These are phyloP conservation scores for Grigorovia transvaalensis DNA, from an alignment of 805 yeast species.

Conservation along the genomic window DNA sequence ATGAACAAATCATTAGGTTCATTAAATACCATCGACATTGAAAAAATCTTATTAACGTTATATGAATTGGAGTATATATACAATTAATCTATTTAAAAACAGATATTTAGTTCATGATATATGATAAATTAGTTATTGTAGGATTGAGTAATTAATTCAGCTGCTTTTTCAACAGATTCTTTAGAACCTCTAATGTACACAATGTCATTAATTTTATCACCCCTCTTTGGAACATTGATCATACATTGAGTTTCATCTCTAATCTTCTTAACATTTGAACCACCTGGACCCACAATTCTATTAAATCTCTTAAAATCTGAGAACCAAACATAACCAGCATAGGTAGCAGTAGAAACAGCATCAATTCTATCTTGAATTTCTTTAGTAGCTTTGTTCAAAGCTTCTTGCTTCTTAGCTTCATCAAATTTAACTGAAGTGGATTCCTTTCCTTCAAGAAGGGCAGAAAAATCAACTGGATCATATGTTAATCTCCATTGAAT, in stretches of 20 bases:
- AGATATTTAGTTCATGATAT: background rate
- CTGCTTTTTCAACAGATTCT: slow-evolving; percentile 43
- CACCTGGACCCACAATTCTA: slow-evolving; percentile 67
- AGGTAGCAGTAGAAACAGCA: slow-evolving; percentile 35
- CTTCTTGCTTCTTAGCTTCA: slow-evolving; percentile 40
- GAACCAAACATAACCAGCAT: slow-evolving; percentile 54
- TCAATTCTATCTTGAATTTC: slow-evolving; percentile 41
- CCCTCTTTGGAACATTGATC: slow-evolving; percentile 52
- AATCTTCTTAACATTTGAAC: slow-evolving; percentile 51
- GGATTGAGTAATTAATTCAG: slow-evolving; percentile 29
- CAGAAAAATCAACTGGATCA: slow-evolving; percentile 26
- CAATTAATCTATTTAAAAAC: background rate
- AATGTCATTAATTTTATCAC: slow-evolving; percentile 42
- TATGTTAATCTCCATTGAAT: slow-evolving; percentile 60
- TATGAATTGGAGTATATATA: background rate
- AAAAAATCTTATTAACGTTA: background rate
- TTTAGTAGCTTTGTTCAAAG: slow-evolving; percentile 21
- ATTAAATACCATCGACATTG: background rate
- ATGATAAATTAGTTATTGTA: slow-evolving; percentile 7
- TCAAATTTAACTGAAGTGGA: slow-evolving; percentile 32
- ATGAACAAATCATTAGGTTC: too few species aligned
- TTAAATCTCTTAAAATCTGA: slow-evolving; percentile 43
- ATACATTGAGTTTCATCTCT: slow-evolving; percentile 49
- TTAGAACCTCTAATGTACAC: slow-evolving; percentile 52
- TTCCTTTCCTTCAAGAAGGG: slow-evolving; percentile 29